Percentiles rank a stretch among this genome's conserved stretches.
Evolutionary conservation across 2,329 filamentous ascomycete species (phyloP).

Genomic region (Fusarium pseudoanthophilum): DNA sequence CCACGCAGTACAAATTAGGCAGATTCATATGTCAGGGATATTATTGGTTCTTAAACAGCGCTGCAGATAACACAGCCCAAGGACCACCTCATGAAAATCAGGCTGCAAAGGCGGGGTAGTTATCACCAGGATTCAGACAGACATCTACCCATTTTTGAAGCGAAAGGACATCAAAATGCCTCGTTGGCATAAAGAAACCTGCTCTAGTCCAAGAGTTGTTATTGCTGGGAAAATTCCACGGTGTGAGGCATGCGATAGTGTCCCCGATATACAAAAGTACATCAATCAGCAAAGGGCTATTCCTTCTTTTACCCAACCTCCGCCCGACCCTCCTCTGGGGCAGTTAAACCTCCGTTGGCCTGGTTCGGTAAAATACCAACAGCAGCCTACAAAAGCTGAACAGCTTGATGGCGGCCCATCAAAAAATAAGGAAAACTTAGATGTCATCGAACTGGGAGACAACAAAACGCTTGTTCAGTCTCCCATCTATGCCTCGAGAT

Average conservation of each 20-base stretch:
- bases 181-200: background rate
- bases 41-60: background rate
- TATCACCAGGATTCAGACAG: background rate
- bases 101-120: background rate
- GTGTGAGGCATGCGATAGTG: background rate
- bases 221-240: background rate
- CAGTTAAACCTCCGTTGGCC: background rate
- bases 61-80: background rate
- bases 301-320: background rate
- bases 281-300: background rate
- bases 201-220: background rate
- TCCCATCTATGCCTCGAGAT: background rate
- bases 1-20: too few species aligned
- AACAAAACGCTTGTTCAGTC: background rate
- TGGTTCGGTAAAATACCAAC: background rate
- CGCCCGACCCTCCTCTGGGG: background rate
- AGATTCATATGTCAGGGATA: background rate
- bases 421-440: fast-evolving
- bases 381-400: background rate
- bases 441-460: background rate
- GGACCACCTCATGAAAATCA: background rate
- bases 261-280: background rate
- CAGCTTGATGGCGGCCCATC: background rate
- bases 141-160: background rate
- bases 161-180: background rate